Evolutionary conservation across 768 basidiomycete species (phyloP).

Genomic region (Mycena floridula): DNA sequence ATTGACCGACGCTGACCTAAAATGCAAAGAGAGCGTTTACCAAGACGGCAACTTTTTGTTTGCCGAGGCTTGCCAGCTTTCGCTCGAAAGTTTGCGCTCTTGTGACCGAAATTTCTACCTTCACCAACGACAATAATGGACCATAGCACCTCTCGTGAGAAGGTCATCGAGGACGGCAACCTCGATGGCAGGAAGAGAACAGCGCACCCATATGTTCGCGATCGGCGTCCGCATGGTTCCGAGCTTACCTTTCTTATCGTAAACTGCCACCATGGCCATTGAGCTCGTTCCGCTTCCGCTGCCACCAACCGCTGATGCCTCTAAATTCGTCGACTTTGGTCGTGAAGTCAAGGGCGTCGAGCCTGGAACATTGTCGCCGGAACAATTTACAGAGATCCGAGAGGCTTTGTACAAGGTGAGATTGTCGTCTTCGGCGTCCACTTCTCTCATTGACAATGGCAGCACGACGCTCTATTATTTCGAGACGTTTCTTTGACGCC

Average conservation of each 20-base stretch:
- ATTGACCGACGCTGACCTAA: too few species aligned
- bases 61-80: too few species aligned
- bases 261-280: constrained; percentile 49
- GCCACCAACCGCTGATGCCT: constrained; percentile 64
- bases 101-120: too few species aligned
- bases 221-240: too few species aligned
- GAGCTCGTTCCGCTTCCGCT: constrained; percentile 61
- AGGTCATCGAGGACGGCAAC: too few species aligned
- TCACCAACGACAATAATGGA: too few species aligned
- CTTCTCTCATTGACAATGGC: constrained; percentile 1
- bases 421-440: constrained; percentile 5
- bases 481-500: constrained; percentile 62
- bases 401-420: constrained; percentile 73
- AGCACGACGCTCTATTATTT: constrained; percentile 77
- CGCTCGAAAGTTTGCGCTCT: too few species aligned
- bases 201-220: too few species aligned
- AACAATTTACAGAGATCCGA: constrained; percentile 61
- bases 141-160: too few species aligned
- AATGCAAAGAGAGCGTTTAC: too few species aligned
- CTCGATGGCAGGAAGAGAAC: too few species aligned
- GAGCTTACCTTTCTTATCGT: constrained; percentile 1
- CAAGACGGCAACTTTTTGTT: too few species aligned
- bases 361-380: constrained; percentile 54
- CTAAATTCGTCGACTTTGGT: constrained; percentile 68
- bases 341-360: constrained; percentile 69